Evolutionary conservation across 495 filamentous ascomycete species (phyloP).

Genomic region (Aspergillus biplanus): DNA sequence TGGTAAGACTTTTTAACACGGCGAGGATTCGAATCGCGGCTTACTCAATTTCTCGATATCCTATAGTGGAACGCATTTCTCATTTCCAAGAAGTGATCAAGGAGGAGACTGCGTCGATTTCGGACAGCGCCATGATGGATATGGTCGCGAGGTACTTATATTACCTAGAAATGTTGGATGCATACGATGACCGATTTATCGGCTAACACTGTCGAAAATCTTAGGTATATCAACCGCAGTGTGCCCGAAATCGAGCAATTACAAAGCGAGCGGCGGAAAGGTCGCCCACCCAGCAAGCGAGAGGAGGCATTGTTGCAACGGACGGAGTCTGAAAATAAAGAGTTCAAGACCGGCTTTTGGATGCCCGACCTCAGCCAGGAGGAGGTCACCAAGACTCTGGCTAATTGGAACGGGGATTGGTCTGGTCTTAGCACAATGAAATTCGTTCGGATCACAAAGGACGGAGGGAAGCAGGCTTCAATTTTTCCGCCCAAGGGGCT

Average conservation of each 20-base stretch:
- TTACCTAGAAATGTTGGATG: slow-evolving; percentile 5
- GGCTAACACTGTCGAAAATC: not conserved
- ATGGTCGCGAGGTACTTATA: slow-evolving; percentile 63
- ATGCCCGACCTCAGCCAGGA: slow-evolving; percentile 63
- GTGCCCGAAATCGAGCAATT: slow-evolving; percentile 74
- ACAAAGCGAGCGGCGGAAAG: slow-evolving; percentile 76
- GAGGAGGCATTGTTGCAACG: slow-evolving; percentile 78
- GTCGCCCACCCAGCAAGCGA: slow-evolving; percentile 74
- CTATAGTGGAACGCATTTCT: slow-evolving; percentile 67
- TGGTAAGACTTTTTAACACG: slow-evolving; percentile 46
- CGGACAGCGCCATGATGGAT: slow-evolving; percentile 59
- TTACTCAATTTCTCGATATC: slow-evolving; percentile 1
- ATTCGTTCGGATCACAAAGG: slow-evolving; percentile 63
- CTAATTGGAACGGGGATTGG: slow-evolving; percentile 66
- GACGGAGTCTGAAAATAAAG: slow-evolving; percentile 71
- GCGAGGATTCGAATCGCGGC: not conserved
- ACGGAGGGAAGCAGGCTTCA: slow-evolving; percentile 58
- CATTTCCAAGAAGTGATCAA: slow-evolving; percentile 70
- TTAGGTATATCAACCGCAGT: slow-evolving; percentile 76
- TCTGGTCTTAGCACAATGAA: slow-evolving; percentile 60
- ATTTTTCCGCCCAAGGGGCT: slow-evolving; percentile 72
- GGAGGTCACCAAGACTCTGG: slow-evolving; percentile 56
- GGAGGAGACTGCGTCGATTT: slow-evolving; percentile 57
- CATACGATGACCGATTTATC: not conserved
- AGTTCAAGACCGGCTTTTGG: slow-evolving; percentile 84